These are phyloP conservation scores for Hapsidospora chrysogenum DNA, from an alignment of 495 filamentous ascomycete genomes.

Conservation along the genomic window DNA sequence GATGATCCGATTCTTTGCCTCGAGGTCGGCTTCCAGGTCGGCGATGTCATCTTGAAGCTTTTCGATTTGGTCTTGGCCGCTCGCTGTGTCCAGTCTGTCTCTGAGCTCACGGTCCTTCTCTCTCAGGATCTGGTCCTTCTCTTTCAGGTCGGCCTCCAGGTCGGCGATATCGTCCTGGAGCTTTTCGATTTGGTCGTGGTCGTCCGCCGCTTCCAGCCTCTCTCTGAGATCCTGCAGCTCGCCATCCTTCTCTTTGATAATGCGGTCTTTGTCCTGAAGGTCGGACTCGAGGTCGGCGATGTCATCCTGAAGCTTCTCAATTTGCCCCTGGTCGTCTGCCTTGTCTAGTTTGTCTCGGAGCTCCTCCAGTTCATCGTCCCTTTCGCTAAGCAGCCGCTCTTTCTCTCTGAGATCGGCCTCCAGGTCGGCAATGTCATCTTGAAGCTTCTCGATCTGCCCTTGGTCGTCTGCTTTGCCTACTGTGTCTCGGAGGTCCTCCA, in stretches of 20 bases:
- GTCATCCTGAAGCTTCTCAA: conserved; percentile 36
- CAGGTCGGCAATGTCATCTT: conserved; percentile 42
- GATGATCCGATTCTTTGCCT: conserved; percentile 30
- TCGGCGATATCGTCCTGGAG: conserved; percentile 50
- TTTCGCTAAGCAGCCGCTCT: conserved; percentile 25
- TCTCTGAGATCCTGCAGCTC: neutral
- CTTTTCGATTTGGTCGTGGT: conserved; percentile 36
- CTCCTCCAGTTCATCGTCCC: conserved; percentile 23
- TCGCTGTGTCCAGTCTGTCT: neutral
- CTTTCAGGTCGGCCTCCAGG: conserved; percentile 39
- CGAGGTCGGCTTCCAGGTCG: conserved; percentile 38
- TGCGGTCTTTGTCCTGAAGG: conserved; percentile 42
- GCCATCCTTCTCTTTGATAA: conserved; percentile 2
- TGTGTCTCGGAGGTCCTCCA: conserved; percentile 20
- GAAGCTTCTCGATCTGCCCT: conserved; percentile 37
- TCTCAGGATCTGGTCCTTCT: conserved; percentile 27
- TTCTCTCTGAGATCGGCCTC: conserved; percentile 38
- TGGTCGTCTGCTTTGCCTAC: conserved; percentile 35
- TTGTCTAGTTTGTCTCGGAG: conserved; percentile 31
- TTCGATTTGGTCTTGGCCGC: conserved; percentile 10
- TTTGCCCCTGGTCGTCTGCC: conserved; percentile 32
- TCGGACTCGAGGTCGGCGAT: conserved; percentile 29
- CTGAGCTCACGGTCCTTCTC: conserved; percentile 22
- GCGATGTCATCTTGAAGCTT: conserved; percentile 43
- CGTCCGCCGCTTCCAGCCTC: conserved; percentile 40